A percentile compares a stretch with the other conserved stretches of the same genome.
Conservation (phyloP, 306 rosid genomes). For the Cucurbita ficifolia region DNA sequence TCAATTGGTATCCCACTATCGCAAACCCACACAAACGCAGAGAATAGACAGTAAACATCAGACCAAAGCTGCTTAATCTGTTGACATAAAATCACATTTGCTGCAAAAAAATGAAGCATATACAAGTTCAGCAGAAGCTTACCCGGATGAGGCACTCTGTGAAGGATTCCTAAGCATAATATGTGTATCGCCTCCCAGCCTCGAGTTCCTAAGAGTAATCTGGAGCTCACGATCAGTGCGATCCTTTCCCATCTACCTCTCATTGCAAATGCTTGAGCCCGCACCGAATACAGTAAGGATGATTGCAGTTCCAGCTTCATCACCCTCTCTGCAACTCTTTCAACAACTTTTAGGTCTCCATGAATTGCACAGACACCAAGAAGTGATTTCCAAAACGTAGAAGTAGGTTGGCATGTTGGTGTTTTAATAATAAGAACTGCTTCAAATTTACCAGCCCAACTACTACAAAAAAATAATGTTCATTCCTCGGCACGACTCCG, state of each 20-base stretch:
- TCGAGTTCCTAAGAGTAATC: conserved; percentile 14
- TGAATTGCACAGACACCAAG: conserved; percentile 30
- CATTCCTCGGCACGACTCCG: conserved; percentile 36
- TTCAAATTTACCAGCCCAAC: conserved; percentile 49
- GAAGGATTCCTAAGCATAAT: conserved; percentile 50
- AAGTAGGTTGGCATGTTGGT: conserved; percentile 31
- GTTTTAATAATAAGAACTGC: conserved; percentile 35
- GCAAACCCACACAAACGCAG: neutral
- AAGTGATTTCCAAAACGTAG: conserved; percentile 38
- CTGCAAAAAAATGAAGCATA: neutral
- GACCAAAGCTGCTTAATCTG: neutral
- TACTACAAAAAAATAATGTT: conserved; percentile 41
- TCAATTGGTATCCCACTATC: neutral
- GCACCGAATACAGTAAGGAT: conserved; percentile 41
- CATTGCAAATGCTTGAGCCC: conserved; percentile 43
- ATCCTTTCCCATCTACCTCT: conserved; percentile 66
- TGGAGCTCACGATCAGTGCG: conserved; percentile 26
- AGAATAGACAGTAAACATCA: neutral
- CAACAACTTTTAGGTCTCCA: conserved; percentile 39
- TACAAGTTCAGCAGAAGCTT: neutral
- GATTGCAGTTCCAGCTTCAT: conserved; percentile 38
- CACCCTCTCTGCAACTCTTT: conserved; percentile 45
- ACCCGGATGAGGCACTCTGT: conserved; percentile 37
- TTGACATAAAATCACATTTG: neutral
- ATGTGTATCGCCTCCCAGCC: conserved; percentile 24